Percentiles rank a stretch among this genome's conserved stretches.
Evolutionary conservation across 1,284 basidiomycete species (phyloP).

Genomic region (Puccinia triticina): DNA sequence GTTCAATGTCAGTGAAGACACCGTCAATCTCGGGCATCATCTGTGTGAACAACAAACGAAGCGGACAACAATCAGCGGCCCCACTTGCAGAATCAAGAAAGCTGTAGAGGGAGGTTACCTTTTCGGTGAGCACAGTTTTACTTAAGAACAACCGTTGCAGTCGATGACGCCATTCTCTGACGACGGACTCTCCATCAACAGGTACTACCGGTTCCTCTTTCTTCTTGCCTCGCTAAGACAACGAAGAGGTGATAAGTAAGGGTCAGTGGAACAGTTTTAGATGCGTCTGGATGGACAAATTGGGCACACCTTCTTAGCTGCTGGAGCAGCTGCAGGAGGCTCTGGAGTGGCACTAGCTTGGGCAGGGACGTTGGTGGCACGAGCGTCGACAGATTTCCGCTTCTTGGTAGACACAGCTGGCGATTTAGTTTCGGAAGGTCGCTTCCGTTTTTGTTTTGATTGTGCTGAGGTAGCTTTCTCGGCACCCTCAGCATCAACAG

Average conservation of each 20-base stretch:
- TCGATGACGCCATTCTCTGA: slow-evolving; percentile 77
- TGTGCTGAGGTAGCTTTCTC: neutral
- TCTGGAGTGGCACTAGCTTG: slow-evolving; percentile 48
- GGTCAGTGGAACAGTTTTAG: neutral
- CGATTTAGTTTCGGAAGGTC: slow-evolving; percentile 37
- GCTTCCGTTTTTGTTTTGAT: slow-evolving; percentile 45
- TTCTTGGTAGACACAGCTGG: slow-evolving; percentile 37
- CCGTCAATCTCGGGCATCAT: slow-evolving; percentile 52
- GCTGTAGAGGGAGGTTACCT: slow-evolving; percentile 54
- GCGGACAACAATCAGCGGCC: neutral
- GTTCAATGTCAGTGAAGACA: slow-evolving; percentile 49
- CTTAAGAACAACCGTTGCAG: slow-evolving; percentile 85
- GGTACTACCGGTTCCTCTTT: slow-evolving; percentile 18
- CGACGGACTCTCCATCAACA: slow-evolving; percentile 37
- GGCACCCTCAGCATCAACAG: slow-evolving; percentile 18
- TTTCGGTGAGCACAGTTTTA: slow-evolving; percentile 62
- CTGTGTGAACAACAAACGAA: slow-evolving; percentile 3
- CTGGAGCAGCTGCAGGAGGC: slow-evolving; percentile 6
- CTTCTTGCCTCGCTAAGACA: slow-evolving; percentile 45
- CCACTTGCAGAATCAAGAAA: no score
- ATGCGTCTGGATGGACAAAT: neutral
- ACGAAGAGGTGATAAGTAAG: neutral
- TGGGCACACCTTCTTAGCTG: slow-evolving; percentile 37
- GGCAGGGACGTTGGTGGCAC: slow-evolving; percentile 24
- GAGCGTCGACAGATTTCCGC: slow-evolving; percentile 45